These are phyloP conservation scores for Moricandia moricandioides DNA, from an alignment of 345 rosid species.

Conservation along the genomic window DNA sequence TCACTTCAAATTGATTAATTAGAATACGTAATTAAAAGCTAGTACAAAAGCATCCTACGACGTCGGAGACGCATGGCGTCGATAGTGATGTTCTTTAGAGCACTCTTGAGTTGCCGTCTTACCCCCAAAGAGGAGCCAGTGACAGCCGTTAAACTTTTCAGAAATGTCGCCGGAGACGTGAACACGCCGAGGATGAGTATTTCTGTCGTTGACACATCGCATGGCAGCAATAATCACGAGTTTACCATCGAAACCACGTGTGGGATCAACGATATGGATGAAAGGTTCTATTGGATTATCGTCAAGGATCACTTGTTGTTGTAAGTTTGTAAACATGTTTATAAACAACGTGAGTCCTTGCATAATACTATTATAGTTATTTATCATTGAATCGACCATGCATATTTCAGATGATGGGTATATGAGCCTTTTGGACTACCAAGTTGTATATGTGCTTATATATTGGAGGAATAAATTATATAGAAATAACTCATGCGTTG, in stretches of 20 bases:
- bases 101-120: conserved; percentile 35
- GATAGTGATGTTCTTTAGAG: conserved; percentile 32
- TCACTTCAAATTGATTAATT: conserved; percentile 1
- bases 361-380: neutral
- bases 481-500: neutral
- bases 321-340: neutral
- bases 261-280: conserved; percentile 22
- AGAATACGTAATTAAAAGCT: neutral
- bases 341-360: conserved; percentile 12
- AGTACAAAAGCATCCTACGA: conserved; percentile 7
- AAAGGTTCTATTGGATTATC: conserved; percentile 17
- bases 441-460: neutral
- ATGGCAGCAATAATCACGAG: neutral
- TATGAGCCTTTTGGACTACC: neutral
- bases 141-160: neutral
- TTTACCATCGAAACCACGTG: neutral
- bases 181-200: neutral
- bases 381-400: conserved; percentile 12
- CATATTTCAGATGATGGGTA: neutral
- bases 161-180: neutral
- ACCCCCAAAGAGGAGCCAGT: conserved; percentile 24
- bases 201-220: neutral
- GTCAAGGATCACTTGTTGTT: conserved; percentile 24
- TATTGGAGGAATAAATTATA: neutral
- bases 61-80: conserved; percentile 28